Conservation (phyloP, 257 asterid species). For the Eucommia ulmoides region DNA sequence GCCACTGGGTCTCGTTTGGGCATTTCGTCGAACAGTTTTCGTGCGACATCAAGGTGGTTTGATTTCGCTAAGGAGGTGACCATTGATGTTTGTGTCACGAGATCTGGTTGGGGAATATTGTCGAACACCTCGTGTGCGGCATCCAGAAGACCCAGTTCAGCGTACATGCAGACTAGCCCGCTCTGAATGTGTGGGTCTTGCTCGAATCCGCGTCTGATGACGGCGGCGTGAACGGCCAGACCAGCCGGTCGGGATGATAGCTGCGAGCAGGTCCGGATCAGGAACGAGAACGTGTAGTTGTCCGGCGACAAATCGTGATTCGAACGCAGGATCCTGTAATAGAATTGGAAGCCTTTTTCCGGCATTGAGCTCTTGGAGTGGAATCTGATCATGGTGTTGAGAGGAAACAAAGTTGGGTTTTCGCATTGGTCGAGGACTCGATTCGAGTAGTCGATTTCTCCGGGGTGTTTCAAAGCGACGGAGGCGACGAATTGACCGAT, state of each 20-base stretch:
- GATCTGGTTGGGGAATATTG: not conserved
- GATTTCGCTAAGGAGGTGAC: not conserved
- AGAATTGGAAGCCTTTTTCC: not conserved
- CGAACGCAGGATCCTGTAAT: not conserved
- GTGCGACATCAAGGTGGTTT: conserved; percentile 8
- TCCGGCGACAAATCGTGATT: not conserved
- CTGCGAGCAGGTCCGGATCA: not conserved
- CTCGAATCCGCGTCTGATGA: not conserved
- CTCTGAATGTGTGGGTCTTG: not conserved
- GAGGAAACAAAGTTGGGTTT: not conserved
- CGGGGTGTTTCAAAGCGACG: not conserved
- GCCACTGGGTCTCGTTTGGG: conserved; percentile 14
- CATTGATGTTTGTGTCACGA: not conserved
- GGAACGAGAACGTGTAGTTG: not conserved
- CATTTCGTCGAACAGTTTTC: conserved; percentile 8
- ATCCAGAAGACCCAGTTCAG: not conserved
- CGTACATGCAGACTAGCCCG: not conserved
- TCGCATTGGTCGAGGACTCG: not conserved
- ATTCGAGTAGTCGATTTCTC: not conserved
- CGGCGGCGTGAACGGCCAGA: not conserved
- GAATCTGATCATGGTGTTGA: not conserved
- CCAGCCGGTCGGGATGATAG: not conserved
- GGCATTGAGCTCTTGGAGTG: not conserved
- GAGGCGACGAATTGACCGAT: not conserved
- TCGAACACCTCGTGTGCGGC: not conserved